phyloP scores from a whole-genome alignment of 2,329 filamentous ascomycete species.

The Macrophomina phaseolina region DNA sequence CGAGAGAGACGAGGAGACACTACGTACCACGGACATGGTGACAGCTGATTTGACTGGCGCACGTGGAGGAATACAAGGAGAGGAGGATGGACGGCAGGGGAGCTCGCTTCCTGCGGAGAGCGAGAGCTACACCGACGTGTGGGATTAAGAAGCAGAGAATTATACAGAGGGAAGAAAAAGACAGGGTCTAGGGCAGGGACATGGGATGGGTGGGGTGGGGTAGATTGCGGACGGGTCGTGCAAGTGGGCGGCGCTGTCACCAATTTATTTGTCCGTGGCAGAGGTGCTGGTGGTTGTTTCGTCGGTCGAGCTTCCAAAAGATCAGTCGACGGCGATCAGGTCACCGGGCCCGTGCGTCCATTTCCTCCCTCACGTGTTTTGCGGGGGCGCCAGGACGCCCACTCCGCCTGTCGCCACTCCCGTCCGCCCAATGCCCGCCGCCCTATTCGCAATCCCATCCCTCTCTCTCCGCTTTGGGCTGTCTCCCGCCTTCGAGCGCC shows the following conservation, averaged over 20 bases:
- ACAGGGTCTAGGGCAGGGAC: not conserved
- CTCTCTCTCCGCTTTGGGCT: constrained; percentile 11
- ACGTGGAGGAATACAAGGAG: not conserved
- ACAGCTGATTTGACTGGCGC: not conserved
- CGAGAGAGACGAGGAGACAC: not conserved
- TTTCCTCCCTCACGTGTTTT: constrained; percentile 16
- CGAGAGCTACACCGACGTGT: not conserved
- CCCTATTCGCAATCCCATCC: constrained; percentile 11
- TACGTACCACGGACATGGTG: constrained; percentile 29
- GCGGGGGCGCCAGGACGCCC: constrained; percentile 18
- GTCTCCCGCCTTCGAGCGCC: not conserved
- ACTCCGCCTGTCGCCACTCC: constrained; percentile 5
- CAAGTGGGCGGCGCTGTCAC: constrained; percentile 14
- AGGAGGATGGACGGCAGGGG: not conserved
- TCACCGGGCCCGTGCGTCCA: constrained; percentile 18
- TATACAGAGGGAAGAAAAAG: not conserved
- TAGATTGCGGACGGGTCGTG: not conserved
- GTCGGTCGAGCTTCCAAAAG: constrained; percentile 19
- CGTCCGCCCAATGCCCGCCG: constrained; percentile 9
- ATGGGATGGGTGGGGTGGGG: constrained; percentile 5
- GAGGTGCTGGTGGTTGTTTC: constrained; percentile 5
- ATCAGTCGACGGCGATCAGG: constrained; percentile 27
- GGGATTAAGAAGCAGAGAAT: not conserved
- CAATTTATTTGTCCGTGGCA: constrained; percentile 28
- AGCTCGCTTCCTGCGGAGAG: not conserved